Evolutionary conservation across 768 basidiomycete genomes (phyloP).

Genomic region (Tremella yokohamensis): DNA sequence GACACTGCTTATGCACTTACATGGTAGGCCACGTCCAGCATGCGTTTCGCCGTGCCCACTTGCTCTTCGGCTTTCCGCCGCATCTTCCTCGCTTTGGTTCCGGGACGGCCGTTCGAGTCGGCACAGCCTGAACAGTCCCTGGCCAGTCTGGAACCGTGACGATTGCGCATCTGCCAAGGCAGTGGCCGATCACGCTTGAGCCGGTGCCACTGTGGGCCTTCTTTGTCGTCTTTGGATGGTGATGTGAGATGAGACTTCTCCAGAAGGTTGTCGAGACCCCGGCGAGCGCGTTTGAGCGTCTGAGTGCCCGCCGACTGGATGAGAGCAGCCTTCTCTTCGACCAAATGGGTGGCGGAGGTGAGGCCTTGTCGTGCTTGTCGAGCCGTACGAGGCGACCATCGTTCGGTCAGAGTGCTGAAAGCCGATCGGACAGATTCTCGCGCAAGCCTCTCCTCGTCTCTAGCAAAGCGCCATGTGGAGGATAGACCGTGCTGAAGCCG

Average conservation of each 20-base stretch:
- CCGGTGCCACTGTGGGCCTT: not conserved
- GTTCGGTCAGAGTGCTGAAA: not conserved
- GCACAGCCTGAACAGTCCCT: no score
- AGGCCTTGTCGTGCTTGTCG: not conserved
- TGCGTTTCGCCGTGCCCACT: conserved; percentile 1
- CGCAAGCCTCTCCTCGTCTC: not conserved
- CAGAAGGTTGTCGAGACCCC: conserved; percentile 13
- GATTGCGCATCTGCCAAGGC: conserved; percentile 1
- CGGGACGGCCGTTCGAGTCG: no score
- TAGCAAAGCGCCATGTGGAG: not conserved
- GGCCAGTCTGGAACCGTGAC: not conserved
- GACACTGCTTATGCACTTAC: not conserved
- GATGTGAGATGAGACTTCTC: not conserved
- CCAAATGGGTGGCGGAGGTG: not conserved
- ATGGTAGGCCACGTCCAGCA: not conserved
- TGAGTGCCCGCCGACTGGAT: not conserved
- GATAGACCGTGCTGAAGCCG: not conserved
- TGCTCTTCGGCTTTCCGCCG: not conserved
- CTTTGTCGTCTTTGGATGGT: not conserved
- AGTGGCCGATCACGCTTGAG: not conserved
- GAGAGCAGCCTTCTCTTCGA: conserved; percentile 6
- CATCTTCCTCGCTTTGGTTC: no score
- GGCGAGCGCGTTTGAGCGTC: conserved; percentile 8
- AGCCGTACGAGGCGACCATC: not conserved
- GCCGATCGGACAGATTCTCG: not conserved